Evolutionary conservation across 371 early-diverging fungal genomes (phyloP), one percentile per base, ranked within the genome.

Genomic region (Dichotomocladium elegans): DNA sequence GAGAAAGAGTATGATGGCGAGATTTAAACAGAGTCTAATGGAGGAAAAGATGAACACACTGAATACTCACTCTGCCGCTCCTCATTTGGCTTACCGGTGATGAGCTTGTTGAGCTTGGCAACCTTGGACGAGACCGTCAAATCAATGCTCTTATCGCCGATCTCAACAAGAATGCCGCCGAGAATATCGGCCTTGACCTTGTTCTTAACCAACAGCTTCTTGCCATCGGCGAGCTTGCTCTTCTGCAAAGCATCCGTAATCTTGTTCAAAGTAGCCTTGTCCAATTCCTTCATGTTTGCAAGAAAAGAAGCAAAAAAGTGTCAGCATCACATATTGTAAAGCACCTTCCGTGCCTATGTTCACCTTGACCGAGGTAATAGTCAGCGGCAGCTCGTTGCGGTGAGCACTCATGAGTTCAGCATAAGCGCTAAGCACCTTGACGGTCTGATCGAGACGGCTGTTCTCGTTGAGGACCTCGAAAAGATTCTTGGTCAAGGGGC

Each of bases 131-230:
- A 85, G 53, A 94, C 94, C 29, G 96, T 94, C 78, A 97, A 83
- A 76, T 97, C 98, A 65, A 97, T 93, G 66, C 95, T 95, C 81
- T 92, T 92, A 78, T 95, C 98, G 60, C 98, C 96, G 66, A 96
- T 79, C 73, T 96, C 96, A 48, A 97, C 89, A 64, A 96, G 79
- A 68, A 97, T 80, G 61, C 98, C 98, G 66, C 98, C 98, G 48
- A 96, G 75, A 68, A 97, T 91, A 66, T 83, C 74, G 54, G 95
- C 88, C 82, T 96, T 92, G 58, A 88, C 89, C 90, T 91, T 93
- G 92, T 90, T 92, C 68, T 85, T 78, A 50, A 94, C 77, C 49
- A 87, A 70, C 56, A 93, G 76, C 64, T 82, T 79, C 65, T 71
- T 68, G 40, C 72, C 71, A 51, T 69, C 67, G 47, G 77, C 72